These are phyloP conservation scores for Fusarium pseudograminearum DNA, from an alignment of 2,329 filamentous ascomycete genomes.

Conservation along the genomic window DNA sequence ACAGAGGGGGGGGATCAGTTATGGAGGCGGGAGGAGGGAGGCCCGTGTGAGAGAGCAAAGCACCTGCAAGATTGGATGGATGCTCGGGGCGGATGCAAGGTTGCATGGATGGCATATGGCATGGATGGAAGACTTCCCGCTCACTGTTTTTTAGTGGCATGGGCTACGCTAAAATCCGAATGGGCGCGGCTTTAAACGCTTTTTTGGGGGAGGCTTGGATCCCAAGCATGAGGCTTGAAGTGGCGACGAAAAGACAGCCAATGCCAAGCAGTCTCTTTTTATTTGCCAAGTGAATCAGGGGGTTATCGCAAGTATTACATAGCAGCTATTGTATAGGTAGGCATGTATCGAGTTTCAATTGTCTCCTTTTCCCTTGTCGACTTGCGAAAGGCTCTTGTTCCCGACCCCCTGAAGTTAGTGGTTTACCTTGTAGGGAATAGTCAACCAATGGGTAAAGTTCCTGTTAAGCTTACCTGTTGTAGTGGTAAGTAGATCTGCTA, in stretches of 20 bases:
- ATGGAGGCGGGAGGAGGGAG: slow-evolving; percentile 30
- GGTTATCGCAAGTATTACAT: not conserved
- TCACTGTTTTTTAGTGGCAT: slow-evolving; percentile 4
- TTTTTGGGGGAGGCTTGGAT: slow-evolving; percentile 5
- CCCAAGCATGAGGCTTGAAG: not conserved
- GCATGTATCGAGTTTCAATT: not conserved
- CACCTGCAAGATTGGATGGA: not conserved
- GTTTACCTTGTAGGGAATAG: not conserved
- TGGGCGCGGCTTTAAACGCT: slow-evolving; percentile 26
- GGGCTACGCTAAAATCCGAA: slow-evolving; percentile 5
- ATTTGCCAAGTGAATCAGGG: slow-evolving; percentile 34
- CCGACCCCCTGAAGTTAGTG: slow-evolving; percentile 8
- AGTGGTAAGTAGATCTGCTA: slow-evolving; percentile 15
- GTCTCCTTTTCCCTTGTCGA: slow-evolving; percentile 12
- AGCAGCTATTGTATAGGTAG: not conserved
- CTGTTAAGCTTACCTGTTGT: not conserved
- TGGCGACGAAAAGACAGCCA: slow-evolving; percentile 6
- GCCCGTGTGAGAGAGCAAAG: slow-evolving; percentile 17
- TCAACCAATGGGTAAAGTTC: slow-evolving; percentile 17
- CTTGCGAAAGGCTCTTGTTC: not conserved
- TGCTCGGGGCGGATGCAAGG: not conserved
- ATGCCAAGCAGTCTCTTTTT: not conserved
- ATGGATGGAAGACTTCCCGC: slow-evolving; percentile 1
- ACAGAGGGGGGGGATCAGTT: slow-evolving; percentile 8
- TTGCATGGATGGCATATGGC: slow-evolving; percentile 1